These are phyloP conservation scores for Seiridium cupressi DNA, from an alignment of 2,329 filamentous ascomycete species.

Conservation along the genomic window DNA sequence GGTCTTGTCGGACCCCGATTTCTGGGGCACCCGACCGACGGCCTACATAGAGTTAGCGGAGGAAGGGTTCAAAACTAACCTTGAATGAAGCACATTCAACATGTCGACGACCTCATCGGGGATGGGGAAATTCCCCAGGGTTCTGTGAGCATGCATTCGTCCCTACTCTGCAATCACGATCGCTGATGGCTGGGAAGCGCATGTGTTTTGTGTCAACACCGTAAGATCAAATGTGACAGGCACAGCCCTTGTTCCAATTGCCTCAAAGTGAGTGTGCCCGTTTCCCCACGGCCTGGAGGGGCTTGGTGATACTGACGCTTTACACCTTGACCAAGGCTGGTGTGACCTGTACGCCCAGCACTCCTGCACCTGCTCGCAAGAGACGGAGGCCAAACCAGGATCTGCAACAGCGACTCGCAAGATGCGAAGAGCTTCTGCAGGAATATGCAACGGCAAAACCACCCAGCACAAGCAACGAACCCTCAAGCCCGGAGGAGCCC, in stretches of 20 bases:
- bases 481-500: slow-evolving; percentile 28
- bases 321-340: slow-evolving; percentile 43
- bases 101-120: background rate
- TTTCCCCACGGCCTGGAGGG: background rate
- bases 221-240: slow-evolving; percentile 63
- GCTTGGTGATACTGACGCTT: background rate
- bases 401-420: slow-evolving; percentile 57
- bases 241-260: slow-evolving; percentile 60
- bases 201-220: slow-evolving; percentile 58
- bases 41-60: background rate
- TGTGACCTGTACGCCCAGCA: slow-evolving; percentile 58
- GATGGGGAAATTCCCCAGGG: background rate
- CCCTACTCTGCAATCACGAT: background rate
- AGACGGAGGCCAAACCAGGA: slow-evolving; percentile 59
- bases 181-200: slow-evolving; percentile 22
- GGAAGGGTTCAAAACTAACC: background rate
- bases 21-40: background rate
- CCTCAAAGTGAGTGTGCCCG: slow-evolving; percentile 45
- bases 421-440: slow-evolving; percentile 58
- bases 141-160: background rate
- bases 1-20: background rate
- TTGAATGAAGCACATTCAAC: background rate
- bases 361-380: slow-evolving; percentile 58
- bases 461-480: slow-evolving; percentile 17
- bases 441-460: slow-evolving; percentile 47